Evolutionary conservation across 1,284 basidiomycete genomes (phyloP).

Genomic region (Leccinum griseonigrum): DNA sequence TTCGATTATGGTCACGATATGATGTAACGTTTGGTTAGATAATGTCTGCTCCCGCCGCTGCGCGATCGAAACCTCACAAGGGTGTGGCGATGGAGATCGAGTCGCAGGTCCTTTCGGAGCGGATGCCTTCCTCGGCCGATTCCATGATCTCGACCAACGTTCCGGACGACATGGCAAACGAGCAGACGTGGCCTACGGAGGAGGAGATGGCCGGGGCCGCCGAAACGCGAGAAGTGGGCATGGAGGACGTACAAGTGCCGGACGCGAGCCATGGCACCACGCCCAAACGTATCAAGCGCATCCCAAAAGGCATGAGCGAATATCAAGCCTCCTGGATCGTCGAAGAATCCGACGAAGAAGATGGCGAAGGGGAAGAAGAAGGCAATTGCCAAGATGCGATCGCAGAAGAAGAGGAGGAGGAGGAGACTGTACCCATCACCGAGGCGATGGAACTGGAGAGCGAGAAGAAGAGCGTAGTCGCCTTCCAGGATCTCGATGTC

Average conservation of each 20-base stretch:
- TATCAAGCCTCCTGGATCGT: conserved; percentile 95
- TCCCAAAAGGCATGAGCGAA: conserved; percentile 89
- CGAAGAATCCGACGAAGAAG: conserved; percentile 76
- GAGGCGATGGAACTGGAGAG: conserved; percentile 65
- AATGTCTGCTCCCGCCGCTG: conserved; percentile 53
- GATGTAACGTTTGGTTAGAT: conserved; percentile 44
- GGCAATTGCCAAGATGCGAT: conserved; percentile 35
- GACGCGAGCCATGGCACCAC: conserved; percentile 67
- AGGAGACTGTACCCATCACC: conserved; percentile 40
- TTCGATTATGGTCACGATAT: neutral
- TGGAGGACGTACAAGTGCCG: conserved; percentile 42
- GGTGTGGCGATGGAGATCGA: conserved; percentile 61
- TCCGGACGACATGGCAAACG: conserved; percentile 87
- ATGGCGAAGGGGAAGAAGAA: conserved; percentile 37
- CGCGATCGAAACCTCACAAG: conserved; percentile 40
- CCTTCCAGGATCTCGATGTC: conserved; percentile 75
- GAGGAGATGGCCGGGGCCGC: conserved; percentile 77
- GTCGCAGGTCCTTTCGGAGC: conserved; percentile 54
- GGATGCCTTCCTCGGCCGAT: conserved; percentile 71
- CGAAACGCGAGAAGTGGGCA: conserved; percentile 30
- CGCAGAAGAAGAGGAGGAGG: conserved; percentile 44
- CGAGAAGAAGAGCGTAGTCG: conserved; percentile 42
- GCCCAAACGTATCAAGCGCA: conserved; percentile 69
- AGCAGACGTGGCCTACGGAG: conserved; percentile 99
- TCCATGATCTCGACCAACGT: conserved; percentile 88